These are phyloP conservation scores for Boletellus ananas DNA, from an alignment of 768 basidiomycete species.

Conservation along the genomic window DNA sequence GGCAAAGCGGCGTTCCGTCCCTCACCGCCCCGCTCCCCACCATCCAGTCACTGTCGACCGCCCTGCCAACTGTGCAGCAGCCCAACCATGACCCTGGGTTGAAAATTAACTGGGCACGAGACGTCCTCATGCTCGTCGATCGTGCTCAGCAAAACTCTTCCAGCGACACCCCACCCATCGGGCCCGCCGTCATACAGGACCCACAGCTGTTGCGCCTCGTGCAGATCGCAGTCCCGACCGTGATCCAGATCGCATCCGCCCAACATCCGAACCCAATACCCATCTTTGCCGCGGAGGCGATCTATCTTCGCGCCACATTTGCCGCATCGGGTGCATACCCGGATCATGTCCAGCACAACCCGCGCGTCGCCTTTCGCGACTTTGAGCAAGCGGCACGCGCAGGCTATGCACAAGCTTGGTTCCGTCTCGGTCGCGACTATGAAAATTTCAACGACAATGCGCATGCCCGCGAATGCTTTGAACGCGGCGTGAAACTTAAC, in stretches of 20 bases:
- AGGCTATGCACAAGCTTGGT: constrained; percentile 84
- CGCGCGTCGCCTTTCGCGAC: constrained; percentile 80
- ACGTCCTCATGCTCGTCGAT: constrained; percentile 79
- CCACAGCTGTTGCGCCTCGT: constrained; percentile 56
- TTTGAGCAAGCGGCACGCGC: constrained; percentile 80
- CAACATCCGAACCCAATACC: constrained; percentile 36
- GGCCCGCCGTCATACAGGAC: constrained; percentile 55
- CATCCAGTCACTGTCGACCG: constrained; percentile 53
- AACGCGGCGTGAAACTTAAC: constrained; percentile 68
- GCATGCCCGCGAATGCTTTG: constrained; percentile 83
- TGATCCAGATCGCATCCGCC: constrained; percentile 52
- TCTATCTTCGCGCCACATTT: constrained; percentile 75
- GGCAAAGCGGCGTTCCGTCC: constrained; percentile 35
- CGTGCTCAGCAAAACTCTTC: constrained; percentile 38
- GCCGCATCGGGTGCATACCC: constrained; percentile 70
- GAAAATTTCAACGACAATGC: constrained; percentile 76
- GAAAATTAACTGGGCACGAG: constrained; percentile 75
- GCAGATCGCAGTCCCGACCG: constrained; percentile 59
- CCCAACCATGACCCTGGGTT: constrained; percentile 54
- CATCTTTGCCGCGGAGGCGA: constrained; percentile 59
- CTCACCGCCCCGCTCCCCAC: constrained; percentile 69
- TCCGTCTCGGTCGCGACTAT: constrained; percentile 86
- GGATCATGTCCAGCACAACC: constrained; percentile 58
- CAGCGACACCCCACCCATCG: constrained; percentile 42
- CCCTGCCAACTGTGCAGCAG: constrained; percentile 48